Conservation (phyloP, 1,284 basidiomycete species). For the Puccinia horiana region DNA sequence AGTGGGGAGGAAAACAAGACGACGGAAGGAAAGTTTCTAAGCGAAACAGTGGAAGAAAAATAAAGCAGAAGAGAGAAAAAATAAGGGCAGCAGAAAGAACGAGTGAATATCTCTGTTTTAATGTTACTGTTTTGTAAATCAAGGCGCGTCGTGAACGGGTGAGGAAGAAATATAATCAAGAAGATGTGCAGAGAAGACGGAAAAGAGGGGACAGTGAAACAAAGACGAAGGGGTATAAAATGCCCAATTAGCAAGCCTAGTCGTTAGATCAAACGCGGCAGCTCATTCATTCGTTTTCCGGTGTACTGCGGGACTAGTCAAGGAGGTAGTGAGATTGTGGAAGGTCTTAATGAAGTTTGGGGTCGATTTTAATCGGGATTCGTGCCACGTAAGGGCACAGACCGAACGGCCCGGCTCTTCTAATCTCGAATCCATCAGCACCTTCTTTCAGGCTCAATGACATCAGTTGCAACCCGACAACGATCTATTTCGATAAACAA, state of each 20-base stretch:
- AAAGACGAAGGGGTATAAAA: not conserved
- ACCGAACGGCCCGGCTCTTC: not conserved
- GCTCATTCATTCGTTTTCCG: no score
- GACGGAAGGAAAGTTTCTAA: not conserved
- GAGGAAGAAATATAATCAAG: not conserved
- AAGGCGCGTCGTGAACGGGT: not conserved
- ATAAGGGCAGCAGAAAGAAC: not conserved
- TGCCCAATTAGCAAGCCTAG: not conserved
- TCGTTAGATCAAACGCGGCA: no score
- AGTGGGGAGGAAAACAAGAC: not conserved
- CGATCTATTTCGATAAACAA: not conserved
- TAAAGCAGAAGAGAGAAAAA: not conserved
- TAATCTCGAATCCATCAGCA: conserved; percentile 37
- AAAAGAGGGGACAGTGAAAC: not conserved
- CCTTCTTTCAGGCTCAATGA: conserved; percentile 47
- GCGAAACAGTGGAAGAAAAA: not conserved
- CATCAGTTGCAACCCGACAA: conserved; percentile 37
- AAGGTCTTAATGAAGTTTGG: conserved; percentile 13
- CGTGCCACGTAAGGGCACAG: conserved; percentile 39
- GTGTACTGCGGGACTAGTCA: no score
- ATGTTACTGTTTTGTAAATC: no score
- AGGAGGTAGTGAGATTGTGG: not conserved
- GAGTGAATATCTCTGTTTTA: not conserved
- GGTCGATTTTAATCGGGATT: conserved; percentile 32
- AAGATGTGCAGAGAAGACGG: not conserved